Percentiles rank a stretch among this genome's conserved stretches.
Evolutionary conservation across 805 yeast species (phyloP).

Genomic region (Wickerhamomyces queroliae): DNA sequence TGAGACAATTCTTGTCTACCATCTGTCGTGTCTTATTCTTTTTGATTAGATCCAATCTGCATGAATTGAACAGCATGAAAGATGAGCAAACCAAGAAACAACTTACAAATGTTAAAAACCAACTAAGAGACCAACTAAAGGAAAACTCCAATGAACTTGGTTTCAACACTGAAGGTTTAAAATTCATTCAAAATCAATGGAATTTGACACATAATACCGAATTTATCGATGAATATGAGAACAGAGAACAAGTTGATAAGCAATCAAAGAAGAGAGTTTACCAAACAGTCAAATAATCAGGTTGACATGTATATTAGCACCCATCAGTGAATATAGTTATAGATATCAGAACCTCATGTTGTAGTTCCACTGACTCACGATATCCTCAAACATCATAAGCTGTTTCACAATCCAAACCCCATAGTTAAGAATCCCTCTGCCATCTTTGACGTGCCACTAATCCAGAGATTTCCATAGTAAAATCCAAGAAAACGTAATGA

Average conservation of each 20-base stretch:
- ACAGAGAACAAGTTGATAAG: conserved; percentile 44
- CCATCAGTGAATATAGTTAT: too few relatives aligned
- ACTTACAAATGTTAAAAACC: conserved; percentile 54
- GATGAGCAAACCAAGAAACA: conserved; percentile 60
- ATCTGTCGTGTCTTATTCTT: conserved; percentile 76
- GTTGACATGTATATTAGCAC: background rate
- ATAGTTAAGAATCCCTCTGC: too few relatives aligned
- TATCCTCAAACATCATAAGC: too few relatives aligned
- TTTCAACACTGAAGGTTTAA: conserved; percentile 78
- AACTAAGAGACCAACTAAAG: conserved; percentile 52
- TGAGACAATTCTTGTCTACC: conserved; percentile 49
- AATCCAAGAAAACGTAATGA: too few relatives aligned
- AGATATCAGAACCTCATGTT: too few relatives aligned
- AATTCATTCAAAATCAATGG: conserved; percentile 74
- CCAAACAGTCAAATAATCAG: conserved; percentile 36
- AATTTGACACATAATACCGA: conserved; percentile 65
- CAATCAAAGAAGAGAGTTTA: conserved; percentile 68
- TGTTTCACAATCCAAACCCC: too few relatives aligned
- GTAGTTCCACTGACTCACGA: too few relatives aligned
- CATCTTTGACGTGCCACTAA: too few relatives aligned
- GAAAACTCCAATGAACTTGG: conserved; percentile 60
- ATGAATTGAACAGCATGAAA: conserved; percentile 68
- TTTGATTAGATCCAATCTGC: conserved; percentile 65
- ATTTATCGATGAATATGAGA: conserved; percentile 64
- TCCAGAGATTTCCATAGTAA: too few relatives aligned